Evolutionary conservation across 352 stramenopile species (phyloP).

Genomic region (Albugo laibachii): DNA sequence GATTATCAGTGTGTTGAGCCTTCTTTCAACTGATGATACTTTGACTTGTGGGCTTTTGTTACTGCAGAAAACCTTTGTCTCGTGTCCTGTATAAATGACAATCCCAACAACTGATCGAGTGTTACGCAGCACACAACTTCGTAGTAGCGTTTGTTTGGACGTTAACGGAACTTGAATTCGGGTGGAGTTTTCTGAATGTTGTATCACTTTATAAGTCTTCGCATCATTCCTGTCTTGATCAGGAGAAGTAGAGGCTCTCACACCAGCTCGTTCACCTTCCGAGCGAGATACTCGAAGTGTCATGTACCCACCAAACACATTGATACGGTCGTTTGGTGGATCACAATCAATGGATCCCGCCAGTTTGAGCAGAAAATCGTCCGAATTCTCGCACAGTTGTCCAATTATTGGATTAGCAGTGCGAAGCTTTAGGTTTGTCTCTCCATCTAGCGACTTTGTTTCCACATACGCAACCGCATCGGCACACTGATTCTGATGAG

Average conservation of each 20-base stretch:
- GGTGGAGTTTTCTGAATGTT: conserved; percentile 14
- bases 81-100: conserved; percentile 79
- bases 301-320: conserved; percentile 62
- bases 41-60: conserved; percentile 61
- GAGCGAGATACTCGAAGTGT: conserved; percentile 16
- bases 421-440: conserved; percentile 74
- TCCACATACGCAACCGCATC: conserved; percentile 59
- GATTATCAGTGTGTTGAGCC: conserved; percentile 51
- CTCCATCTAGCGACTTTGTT: conserved; percentile 67
- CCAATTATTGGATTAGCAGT: conserved; percentile 38
- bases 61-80: conserved; percentile 72
- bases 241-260: conserved; percentile 2
- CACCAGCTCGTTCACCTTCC: conserved; percentile 18
- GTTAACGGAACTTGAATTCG: conserved; percentile 37
- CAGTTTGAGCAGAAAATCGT: conserved; percentile 15
- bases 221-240: not conserved
- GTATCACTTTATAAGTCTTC: conserved; percentile 10
- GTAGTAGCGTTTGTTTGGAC: conserved; percentile 77
- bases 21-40: conserved; percentile 52
- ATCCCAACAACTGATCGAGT: conserved; percentile 64
- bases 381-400: conserved; percentile 2
- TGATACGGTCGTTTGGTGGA: conserved; percentile 67
- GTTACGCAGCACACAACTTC: conserved; percentile 77
- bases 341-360: conserved; percentile 48
- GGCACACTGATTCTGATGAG: not conserved